Base-by-base conservation (phyloP, 495 filamentous ascomycete species). In the Cercophora samala region DNA sequence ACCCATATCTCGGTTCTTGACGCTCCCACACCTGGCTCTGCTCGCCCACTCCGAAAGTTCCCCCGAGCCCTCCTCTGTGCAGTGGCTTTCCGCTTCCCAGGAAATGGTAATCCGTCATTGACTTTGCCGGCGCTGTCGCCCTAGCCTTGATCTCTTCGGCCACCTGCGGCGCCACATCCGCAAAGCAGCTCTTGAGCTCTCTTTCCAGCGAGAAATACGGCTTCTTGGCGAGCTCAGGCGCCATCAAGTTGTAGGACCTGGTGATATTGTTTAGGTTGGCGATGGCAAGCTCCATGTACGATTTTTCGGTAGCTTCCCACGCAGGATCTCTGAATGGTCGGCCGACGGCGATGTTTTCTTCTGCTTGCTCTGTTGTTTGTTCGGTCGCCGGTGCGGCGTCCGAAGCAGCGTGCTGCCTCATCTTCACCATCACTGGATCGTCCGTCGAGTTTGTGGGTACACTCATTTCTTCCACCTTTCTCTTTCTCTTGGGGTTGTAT, bases 181-280 rank as follows among this genome's bases (percentile, higher is more conserved):
- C 89, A 74, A 88, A 99, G 72, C 92, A 96, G 9, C 84, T 82
- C 23, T 82, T 84, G 13, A 99, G 80, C 74, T 99, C 95, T 46
- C 95, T 88, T 26, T 92, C 88, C 2, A 98, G 85, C 24, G 82
- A 88, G 74, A 92, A 91, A 71, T 98, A 98, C 1, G 95, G 92
- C 78, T 98, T 98, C 75, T 94, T 95, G 15, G 93, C 94, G 0
- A 96, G 85, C 32, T 90, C 87, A 0, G 95, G 95, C 0, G 95
- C 95, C 86, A 95, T 91, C 0, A 99, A 86, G 68, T 99, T 99
- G 80, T 99, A 99, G 6, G 91, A 90, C 21, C 95, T 87, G 17
- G 93, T 89, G 19, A 94, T 83, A 26, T 74, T 74, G 76, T 98
- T 99, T 63, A 99, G 84, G 60, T 90, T 85, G 61, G 85, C 84